Percentiles rank a stretch among this genome's conserved stretches.
phyloP scores from a whole-genome alignment of 208 protist genomes.

The Pavlovales sp. region DNA sequence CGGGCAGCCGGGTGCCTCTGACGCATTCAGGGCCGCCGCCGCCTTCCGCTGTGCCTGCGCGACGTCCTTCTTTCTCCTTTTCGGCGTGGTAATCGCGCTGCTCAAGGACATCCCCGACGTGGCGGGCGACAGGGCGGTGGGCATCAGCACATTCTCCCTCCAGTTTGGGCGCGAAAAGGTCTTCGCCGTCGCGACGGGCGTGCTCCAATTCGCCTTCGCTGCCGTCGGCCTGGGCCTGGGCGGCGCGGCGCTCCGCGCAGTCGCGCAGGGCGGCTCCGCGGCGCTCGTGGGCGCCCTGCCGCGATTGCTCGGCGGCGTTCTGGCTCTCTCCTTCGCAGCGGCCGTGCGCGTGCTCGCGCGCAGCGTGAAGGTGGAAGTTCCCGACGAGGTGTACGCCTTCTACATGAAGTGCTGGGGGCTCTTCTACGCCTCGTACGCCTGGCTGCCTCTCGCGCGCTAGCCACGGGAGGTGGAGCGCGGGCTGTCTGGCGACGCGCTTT shows the following conservation, averaged over 20 bases:
- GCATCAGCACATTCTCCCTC: conserved; percentile 1
- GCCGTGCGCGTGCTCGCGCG: background rate
- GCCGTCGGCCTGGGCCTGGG: background rate
- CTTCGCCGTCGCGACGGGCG: background rate
- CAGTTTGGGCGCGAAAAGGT: background rate
- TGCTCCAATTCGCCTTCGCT: background rate
- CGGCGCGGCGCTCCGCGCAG: background rate
- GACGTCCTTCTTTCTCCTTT: conserved; percentile 8
- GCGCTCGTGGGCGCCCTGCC: background rate
- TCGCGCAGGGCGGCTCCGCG: background rate
- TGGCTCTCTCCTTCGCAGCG: background rate
- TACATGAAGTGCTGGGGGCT: conserved; percentile 22
- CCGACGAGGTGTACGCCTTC: background rate
- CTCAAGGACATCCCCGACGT: conserved; percentile 55
- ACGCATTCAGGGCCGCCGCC: background rate
- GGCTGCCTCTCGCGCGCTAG: background rate
- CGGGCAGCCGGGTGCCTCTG: background rate
- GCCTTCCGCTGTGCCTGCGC: background rate
- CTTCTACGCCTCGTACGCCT: conserved; percentile 8
- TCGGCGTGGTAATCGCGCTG: conserved; percentile 46
- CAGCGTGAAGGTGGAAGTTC: background rate
- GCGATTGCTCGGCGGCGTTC: background rate
- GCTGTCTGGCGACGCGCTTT: no score
- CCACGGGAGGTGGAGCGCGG: no score
- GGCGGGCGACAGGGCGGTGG: background rate